Evolutionary conservation across 352 stramenopile genomes (phyloP), one percentile per base, ranked within the genome.

Genomic region (Phytopythium litorale): DNA sequence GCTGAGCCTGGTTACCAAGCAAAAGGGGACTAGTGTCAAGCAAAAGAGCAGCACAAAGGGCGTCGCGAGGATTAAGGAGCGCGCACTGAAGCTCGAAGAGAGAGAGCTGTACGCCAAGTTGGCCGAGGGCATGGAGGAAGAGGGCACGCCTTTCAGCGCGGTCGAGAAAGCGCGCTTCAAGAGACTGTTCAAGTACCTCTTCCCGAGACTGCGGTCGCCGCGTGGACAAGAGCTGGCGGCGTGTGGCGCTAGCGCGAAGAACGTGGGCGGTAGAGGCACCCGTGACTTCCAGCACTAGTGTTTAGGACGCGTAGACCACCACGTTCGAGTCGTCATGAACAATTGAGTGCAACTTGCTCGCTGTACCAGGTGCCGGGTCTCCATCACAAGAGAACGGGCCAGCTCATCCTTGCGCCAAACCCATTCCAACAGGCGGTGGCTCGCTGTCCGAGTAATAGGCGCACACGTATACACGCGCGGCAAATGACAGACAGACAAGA

Each of bases 141-240:
- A 56, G 8, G 51, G 51, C 19, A 56, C 51, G 21, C 30, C 51
- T 15, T 28, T 56, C 30, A 21, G 16, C 35, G 51, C 30, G 18
- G 51, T 42, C 30, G 51, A 56, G 8, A 18, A 42, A 23, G 8
- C 16, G 13, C 51, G 32, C 25, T 56, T 56, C 51, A 56, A 45
- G 30, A 38, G 19, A 18, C 51, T 56, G 3, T 56, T 56, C 32
- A 56, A 56, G 51, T 56, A 56, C 30, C 51, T 56, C 19, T 56
- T 42, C 32, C 51, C 51, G 30, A 4, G 3, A 11, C 51, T 56
- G 1, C 51, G 51, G 6, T 30, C 51, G 2, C 51, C 51, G 19
- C 51, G 51, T 6, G 51, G 18, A 28, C 32, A 19, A 4, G 51
- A 56, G 21, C 32, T 56, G 6, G 18, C 32, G 3, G 18, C 18